These are phyloP conservation scores for Knufia fluminis DNA, from an alignment of 2,329 filamentous ascomycete species.

Conservation along the genomic window DNA sequence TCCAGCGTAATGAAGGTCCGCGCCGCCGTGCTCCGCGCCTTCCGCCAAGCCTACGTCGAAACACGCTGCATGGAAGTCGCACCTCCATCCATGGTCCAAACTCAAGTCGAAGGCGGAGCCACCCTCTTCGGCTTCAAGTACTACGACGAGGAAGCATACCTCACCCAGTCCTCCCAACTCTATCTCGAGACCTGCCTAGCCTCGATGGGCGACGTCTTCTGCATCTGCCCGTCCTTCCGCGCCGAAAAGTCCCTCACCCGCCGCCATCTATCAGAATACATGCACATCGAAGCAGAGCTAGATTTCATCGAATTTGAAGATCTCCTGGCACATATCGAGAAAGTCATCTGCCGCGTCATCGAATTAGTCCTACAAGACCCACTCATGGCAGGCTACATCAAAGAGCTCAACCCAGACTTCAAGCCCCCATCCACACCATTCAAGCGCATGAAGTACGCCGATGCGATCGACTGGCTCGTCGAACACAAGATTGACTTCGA, in stretches of 20 bases:
- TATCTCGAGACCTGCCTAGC: conserved; percentile 94
- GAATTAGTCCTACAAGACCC: conserved; percentile 67
- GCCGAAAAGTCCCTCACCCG: conserved; percentile 93
- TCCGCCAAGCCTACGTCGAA: conserved; percentile 69
- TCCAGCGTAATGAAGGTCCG: conserved; percentile 84
- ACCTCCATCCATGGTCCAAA: conserved; percentile 86
- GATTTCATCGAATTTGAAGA: conserved; percentile 93
- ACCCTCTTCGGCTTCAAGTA: conserved; percentile 86
- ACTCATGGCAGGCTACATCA: conserved; percentile 61
- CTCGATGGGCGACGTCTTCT: conserved; percentile 89
- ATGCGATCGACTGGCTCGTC: conserved; percentile 89
- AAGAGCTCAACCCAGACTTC: conserved; percentile 87
- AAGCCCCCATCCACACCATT: conserved; percentile 73
- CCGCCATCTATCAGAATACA: conserved; percentile 91
- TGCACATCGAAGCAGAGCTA: conserved; percentile 90
- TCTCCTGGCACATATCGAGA: conserved; percentile 76
- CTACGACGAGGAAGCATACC: conserved; percentile 82
- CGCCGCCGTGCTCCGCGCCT: conserved; percentile 69
- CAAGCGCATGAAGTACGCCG: conserved; percentile 86
- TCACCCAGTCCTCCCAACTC: conserved; percentile 93
- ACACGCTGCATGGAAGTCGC: conserved; percentile 71
- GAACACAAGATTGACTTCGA: conserved; percentile 65
- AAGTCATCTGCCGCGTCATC: conserved; percentile 78
- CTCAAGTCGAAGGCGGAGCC: conserved; percentile 84
- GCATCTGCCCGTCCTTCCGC: conserved; percentile 97